phyloP scores from a whole-genome alignment of 2,329 filamentous ascomycete genomes.

The Cladosporium sp. region DNA sequence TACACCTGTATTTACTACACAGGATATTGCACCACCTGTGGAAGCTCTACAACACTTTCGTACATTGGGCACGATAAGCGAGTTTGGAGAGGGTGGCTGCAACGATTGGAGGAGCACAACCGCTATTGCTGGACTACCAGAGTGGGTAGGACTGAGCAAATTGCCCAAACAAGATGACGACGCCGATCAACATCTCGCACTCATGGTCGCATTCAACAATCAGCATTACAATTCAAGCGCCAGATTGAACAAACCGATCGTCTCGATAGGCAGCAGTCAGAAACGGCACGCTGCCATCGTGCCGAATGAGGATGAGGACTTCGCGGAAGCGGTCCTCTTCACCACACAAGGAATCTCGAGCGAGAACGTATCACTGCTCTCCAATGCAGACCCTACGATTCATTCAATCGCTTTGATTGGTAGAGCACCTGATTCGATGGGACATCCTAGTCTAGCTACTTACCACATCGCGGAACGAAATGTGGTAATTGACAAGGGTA shows the following conservation, averaged over 20 bases:
- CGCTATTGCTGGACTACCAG: slow-evolving; percentile 44
- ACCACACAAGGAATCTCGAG: slow-evolving; percentile 58
- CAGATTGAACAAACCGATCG: background rate
- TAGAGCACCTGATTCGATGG: background rate
- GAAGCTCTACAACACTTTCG: slow-evolving; percentile 57
- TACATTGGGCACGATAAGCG: slow-evolving; percentile 47
- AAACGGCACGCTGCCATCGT: slow-evolving; percentile 9
- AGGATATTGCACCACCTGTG: slow-evolving; percentile 55
- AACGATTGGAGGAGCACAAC: slow-evolving; percentile 45
- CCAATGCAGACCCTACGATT: background rate
- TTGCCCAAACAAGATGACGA: slow-evolving; percentile 47
- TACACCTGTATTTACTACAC: slow-evolving; percentile 58
- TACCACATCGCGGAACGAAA: background rate
- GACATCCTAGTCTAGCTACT: background rate
- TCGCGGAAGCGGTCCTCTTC: slow-evolving; percentile 57
- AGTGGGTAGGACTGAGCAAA: slow-evolving; percentile 58
- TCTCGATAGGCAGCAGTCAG: slow-evolving; percentile 12
- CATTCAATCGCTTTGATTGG: background rate
- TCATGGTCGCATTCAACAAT: slow-evolving; percentile 54
- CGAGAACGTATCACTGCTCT: slow-evolving; percentile 29
- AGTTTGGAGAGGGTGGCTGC: slow-evolving; percentile 35
- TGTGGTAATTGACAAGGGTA: background rate
- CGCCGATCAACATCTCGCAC: slow-evolving; percentile 56
- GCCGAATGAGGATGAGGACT: slow-evolving; percentile 24
- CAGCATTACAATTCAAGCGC: slow-evolving; percentile 15